A percentile compares a stretch with the other conserved stretches of the same genome.
Evolutionary conservation across 2,329 filamentous ascomycete species (phyloP).

Genomic region (Epichloe gansuensis): DNA sequence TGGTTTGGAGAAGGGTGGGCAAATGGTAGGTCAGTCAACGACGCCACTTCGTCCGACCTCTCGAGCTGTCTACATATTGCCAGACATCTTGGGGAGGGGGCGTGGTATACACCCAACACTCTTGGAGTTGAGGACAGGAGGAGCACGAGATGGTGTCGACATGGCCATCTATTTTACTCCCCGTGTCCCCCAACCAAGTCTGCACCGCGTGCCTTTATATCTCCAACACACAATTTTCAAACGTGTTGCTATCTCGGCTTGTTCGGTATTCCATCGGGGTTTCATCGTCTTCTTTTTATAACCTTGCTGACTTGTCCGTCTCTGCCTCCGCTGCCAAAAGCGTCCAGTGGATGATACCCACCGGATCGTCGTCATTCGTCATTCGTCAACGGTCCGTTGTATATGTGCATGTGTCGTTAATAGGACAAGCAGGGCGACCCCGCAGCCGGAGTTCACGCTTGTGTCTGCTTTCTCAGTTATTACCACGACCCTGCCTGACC

Average conservation of each 20-base stretch:
- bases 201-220: neutral
- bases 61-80: neutral
- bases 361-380: constrained; percentile 1
- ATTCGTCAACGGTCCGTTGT: neutral
- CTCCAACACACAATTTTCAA: neutral
- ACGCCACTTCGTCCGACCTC: neutral
- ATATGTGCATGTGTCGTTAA: neutral
- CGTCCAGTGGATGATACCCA: neutral
- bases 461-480: neutral
- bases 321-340: neutral
- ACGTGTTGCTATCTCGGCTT: constrained; percentile 1
- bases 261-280: constrained; percentile 4
- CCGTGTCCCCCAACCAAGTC: neutral
- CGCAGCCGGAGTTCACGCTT: neutral
- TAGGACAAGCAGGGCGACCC: neutral
- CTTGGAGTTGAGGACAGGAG: neutral
- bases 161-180: neutral
- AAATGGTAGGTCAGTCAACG: constrained; percentile 1
- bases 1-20: constrained; percentile 1
- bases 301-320: neutral
- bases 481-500: constrained; percentile 1
- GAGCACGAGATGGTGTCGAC: neutral
- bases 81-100: neutral
- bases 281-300: neutral
- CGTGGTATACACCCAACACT: neutral